Conservation (phyloP, 78 protist genomes). For the Speleostelium caveatum region DNA sequence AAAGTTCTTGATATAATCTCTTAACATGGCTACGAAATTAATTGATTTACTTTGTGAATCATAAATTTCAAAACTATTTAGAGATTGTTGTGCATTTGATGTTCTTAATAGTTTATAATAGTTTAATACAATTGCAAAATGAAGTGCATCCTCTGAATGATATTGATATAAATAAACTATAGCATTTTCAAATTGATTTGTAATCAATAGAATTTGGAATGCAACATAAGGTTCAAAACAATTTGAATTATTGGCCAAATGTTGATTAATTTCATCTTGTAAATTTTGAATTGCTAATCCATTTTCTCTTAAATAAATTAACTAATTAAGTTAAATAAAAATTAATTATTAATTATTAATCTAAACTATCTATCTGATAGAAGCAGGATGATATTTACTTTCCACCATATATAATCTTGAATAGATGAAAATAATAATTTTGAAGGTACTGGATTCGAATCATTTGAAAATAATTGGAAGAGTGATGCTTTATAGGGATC, state of each 20-base stretch:
- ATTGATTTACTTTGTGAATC: background rate
- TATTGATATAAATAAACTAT: slow-evolving; percentile 9
- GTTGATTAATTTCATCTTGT: slow-evolving; percentile 25
- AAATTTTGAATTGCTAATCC: background rate
- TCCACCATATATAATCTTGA: slow-evolving; percentile 76
- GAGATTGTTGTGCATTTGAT: background rate
- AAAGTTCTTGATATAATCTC: slow-evolving; percentile 37
- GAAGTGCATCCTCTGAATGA: slow-evolving; percentile 41
- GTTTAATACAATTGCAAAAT: slow-evolving; percentile 47
- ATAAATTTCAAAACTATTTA: slow-evolving; percentile 4
- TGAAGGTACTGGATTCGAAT: slow-evolving; percentile 9
- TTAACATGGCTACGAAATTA: slow-evolving; percentile 38
- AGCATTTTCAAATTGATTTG: slow-evolving; percentile 53
- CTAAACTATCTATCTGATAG: no score
- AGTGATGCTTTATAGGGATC: slow-evolving; percentile 49
- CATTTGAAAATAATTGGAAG: slow-evolving; percentile 32
- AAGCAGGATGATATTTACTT: slow-evolving; percentile 8
- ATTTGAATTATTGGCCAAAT: background rate
- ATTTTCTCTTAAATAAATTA: no score
- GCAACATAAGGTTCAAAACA: slow-evolving; percentile 20
- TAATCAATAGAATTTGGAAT: slow-evolving; percentile 29
- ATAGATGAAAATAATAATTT: slow-evolving; percentile 24
- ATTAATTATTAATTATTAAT: background rate
- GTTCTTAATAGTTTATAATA: slow-evolving; percentile 10
- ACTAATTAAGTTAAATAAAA: background rate